Conservation (phyloP, 805 yeast genomes). For the Wickerhamiella kurtzmanii region DNA sequence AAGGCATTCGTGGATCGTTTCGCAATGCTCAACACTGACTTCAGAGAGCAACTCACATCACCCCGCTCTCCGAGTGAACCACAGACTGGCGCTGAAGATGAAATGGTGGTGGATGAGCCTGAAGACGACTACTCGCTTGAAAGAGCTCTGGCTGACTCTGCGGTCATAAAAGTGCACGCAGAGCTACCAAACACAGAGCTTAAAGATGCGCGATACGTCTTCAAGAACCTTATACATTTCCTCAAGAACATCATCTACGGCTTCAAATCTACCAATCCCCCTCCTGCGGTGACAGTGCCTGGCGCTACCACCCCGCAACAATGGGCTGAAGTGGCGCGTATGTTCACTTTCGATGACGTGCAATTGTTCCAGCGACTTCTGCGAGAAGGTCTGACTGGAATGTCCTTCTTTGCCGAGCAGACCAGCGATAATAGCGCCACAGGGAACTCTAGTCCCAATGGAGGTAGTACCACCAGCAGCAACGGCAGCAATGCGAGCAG, state of each 20-base stretch:
- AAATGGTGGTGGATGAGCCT: conserved; percentile 26
- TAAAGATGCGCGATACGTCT: conserved; percentile 77
- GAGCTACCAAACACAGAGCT: conserved; percentile 46
- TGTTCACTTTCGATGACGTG: conserved; percentile 74
- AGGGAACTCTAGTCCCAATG: too few relatives aligned
- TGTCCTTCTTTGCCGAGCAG: conserved; percentile 50
- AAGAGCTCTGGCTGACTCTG: conserved; percentile 19
- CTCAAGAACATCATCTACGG: conserved; percentile 83
- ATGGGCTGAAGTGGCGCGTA: conserved; percentile 80
- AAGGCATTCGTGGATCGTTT: conserved; percentile 81
- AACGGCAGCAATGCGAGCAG: too few relatives aligned
- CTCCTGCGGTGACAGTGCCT: conserved; percentile 42
- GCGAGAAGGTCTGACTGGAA: conserved; percentile 71
- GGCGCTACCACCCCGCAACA: conserved; percentile 27
- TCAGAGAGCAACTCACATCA: conserved; percentile 18
- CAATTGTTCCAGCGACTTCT: conserved; percentile 61
- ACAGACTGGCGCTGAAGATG: conserved; percentile 14
- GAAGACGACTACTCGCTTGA: conserved; percentile 18
- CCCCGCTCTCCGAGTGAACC: conserved; percentile 13
- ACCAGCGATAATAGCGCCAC: neutral
- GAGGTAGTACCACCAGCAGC: too few relatives aligned
- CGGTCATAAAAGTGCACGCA: conserved; percentile 50
- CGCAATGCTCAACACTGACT: conserved; percentile 57
- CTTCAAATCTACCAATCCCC: conserved; percentile 77
- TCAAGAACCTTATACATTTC: conserved; percentile 80